Evolutionary conservation across 345 rosid species (phyloP).

Genomic region (Euphorbia peplus): DNA sequence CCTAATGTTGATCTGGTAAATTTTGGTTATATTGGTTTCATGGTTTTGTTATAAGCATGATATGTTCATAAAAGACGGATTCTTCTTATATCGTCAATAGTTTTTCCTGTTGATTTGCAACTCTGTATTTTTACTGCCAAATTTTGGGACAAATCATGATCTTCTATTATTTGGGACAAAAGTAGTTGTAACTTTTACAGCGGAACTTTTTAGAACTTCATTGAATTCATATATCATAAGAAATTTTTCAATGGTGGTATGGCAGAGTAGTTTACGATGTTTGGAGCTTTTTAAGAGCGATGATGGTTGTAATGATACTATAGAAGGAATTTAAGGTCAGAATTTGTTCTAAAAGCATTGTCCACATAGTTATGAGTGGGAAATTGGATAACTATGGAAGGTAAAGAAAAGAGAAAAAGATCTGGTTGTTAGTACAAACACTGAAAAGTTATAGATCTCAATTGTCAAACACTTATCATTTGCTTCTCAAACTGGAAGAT

Average conservation of each 20-base stretch:
- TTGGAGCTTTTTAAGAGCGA: background rate
- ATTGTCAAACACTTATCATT: background rate
- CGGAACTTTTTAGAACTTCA: background rate
- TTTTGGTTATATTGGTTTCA: constrained; percentile 11
- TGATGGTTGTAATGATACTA: background rate
- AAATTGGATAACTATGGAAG: background rate
- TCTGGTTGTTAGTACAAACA: background rate
- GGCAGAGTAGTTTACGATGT: background rate
- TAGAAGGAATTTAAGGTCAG: background rate
- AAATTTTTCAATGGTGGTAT: background rate
- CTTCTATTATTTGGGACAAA: background rate
- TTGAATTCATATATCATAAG: background rate
- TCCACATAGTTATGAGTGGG: background rate
- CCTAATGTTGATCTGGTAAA: constrained; percentile 97
- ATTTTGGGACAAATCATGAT: background rate
- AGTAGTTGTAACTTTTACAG: background rate
- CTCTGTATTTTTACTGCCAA: background rate
- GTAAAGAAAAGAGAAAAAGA: background rate
- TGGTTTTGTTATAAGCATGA: constrained; percentile 2
- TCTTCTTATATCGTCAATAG: background rate
- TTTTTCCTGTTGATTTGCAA: background rate
- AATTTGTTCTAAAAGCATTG: too few relatives aligned
- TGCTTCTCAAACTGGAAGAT: background rate
- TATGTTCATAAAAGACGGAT: background rate
- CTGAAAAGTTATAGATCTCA: background rate